phyloP scores from a whole-genome alignment of 2,329 filamentous ascomycete genomes.

The Penicillium sp. region DNA sequence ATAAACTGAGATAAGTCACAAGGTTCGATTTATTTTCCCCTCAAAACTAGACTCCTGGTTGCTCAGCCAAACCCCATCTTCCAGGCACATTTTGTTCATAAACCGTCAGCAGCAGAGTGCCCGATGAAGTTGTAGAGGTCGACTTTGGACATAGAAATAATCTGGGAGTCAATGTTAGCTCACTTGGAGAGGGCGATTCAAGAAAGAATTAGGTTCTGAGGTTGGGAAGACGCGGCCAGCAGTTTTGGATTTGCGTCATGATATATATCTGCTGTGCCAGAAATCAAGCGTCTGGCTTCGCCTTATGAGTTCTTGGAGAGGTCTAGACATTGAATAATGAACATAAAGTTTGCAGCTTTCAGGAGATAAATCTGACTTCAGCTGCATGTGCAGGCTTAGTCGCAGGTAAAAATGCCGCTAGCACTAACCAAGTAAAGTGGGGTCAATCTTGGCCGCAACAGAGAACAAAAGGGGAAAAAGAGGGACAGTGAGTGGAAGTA shows the following conservation, averaged over 20 bases:
- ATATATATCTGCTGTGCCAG: neutral
- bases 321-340: neutral
- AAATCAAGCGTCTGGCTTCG: neutral
- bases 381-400: slow-evolving; percentile 18
- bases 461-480: slow-evolving; percentile 7
- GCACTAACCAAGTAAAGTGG: slow-evolving; percentile 8
- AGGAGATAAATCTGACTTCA: slow-evolving; percentile 16
- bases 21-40: neutral
- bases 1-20: neutral
- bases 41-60: neutral
- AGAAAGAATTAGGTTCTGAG: too few relatives aligned
- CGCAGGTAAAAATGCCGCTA: slow-evolving; percentile 1
- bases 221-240: neutral
- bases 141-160: too few relatives aligned
- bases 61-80: neutral
- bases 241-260: neutral
- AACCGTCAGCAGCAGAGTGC: neutral
- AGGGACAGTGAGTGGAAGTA: neutral
- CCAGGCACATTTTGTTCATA: neutral
- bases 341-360: slow-evolving; percentile 17
- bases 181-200: neutral
- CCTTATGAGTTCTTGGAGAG: neutral
- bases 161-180: neutral
- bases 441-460: neutral
- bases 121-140: too few relatives aligned